Evolutionary conservation across 2,329 filamentous ascomycete species (phyloP).

Genomic region (Ceratocystis colombiana): DNA sequence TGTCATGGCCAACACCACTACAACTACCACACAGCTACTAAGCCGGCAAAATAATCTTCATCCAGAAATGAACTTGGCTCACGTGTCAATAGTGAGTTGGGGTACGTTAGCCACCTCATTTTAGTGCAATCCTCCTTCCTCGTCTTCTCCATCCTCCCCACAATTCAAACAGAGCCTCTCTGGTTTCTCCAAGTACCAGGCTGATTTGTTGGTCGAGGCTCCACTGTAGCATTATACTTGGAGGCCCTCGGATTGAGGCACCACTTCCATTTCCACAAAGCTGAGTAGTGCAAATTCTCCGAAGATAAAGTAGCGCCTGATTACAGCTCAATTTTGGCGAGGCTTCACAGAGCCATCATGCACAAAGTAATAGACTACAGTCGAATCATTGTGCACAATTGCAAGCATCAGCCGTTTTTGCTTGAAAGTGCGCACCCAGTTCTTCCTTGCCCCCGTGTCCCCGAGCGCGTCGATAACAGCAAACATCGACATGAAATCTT

Average conservation of each 20-base stretch:
- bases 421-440: slow-evolving; percentile 39
- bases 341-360: slow-evolving; percentile 83
- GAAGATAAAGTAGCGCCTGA: background rate
- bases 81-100: slow-evolving; percentile 12
- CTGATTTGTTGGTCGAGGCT: background rate
- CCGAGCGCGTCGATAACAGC: slow-evolving; percentile 43
- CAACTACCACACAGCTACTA: background rate
- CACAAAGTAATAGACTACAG: slow-evolving; percentile 73
- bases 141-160: background rate
- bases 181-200: background rate
- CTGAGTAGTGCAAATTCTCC: background rate
- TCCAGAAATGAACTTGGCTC: slow-evolving; percentile 1
- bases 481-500: slow-evolving; percentile 58
- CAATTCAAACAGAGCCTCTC: slow-evolving; percentile 14
- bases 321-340: slow-evolving; percentile 54
- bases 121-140: slow-evolving; percentile 1
- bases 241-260: background rate
- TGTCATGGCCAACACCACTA: background rate
- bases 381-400: slow-evolving; percentile 68
- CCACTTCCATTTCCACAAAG: no score
- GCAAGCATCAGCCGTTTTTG: slow-evolving; percentile 64
- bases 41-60: background rate
- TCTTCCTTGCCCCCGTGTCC: slow-evolving; percentile 28
- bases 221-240: background rate
- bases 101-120: slow-evolving; percentile 13